Conservation (phyloP, 345 rosid genomes). For the Populus alba region DNA sequence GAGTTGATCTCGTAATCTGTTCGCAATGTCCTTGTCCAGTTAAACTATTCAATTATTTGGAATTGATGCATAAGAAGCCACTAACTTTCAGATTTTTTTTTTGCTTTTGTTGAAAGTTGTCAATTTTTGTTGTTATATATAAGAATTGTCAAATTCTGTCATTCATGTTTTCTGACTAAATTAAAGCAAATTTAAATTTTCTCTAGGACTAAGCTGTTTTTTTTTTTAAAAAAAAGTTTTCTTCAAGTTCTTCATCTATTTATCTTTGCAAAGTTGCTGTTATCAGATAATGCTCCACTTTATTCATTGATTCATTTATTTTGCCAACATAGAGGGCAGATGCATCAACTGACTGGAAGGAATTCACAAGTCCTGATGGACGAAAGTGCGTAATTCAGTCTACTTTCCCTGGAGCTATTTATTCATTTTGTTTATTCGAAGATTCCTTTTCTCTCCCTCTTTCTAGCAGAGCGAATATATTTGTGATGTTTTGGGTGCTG, state of each 20-base stretch:
- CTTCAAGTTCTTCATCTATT: neutral
- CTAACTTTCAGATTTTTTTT: neutral
- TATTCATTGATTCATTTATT: conserved; percentile 14
- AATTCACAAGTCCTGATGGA: conserved; percentile 86
- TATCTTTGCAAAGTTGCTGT: neutral
- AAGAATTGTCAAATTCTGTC: neutral
- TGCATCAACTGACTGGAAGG: conserved; percentile 95
- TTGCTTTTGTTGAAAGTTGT: neutral
- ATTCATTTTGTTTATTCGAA: neutral
- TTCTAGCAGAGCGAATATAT: neutral
- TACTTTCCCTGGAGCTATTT: conserved; percentile 14
- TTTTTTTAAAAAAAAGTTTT: neutral
- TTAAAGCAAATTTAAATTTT: neutral
- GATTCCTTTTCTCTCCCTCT: neutral
- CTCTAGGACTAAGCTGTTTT: neutral
- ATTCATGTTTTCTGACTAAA: neutral
- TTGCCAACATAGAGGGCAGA: conserved; percentile 73
- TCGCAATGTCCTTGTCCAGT: neutral
- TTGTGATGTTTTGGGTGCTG: conserved; percentile 14
- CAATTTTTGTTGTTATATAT: neutral
- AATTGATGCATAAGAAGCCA: neutral
- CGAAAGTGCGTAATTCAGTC: conserved; percentile 55
- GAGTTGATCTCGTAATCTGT: neutral
- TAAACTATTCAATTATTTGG: neutral
- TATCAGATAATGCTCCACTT: neutral